Percentiles rank a stretch among this genome's conserved stretches.
phyloP scores from a whole-genome alignment of 495 filamentous ascomycete genomes.

The Aspergillus ostianus region DNA sequence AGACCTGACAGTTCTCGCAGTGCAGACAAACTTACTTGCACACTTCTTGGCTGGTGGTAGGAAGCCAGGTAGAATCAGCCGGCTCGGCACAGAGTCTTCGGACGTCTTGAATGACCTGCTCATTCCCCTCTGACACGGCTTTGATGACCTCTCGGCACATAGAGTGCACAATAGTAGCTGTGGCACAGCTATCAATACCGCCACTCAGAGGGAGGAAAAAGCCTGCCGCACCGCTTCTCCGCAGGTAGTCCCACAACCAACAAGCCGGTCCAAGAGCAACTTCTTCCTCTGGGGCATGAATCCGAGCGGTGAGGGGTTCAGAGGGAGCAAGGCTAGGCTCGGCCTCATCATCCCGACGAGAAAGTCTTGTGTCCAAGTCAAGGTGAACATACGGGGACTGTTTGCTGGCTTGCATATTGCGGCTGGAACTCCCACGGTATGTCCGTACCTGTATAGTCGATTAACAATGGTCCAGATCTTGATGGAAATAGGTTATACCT shows the following conservation, averaged over 20 bases:
- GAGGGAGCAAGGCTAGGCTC: constrained; percentile 42
- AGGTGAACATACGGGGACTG: constrained; percentile 35
- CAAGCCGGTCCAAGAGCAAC: constrained; percentile 68
- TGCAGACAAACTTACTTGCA: constrained; percentile 39
- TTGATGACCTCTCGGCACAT: constrained; percentile 76
- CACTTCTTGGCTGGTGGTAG: constrained; percentile 58
- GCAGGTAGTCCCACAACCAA: constrained; percentile 86
- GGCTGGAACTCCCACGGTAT: constrained; percentile 34
- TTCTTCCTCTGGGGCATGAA: constrained; percentile 71
- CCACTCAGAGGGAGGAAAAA: constrained; percentile 63
- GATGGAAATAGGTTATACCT: constrained; percentile 48
- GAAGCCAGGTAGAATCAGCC: constrained; percentile 49
- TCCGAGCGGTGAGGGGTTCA: constrained; percentile 43
- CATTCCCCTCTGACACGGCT: constrained; percentile 60
- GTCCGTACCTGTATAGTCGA: constrained; percentile 28
- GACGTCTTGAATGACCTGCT: constrained; percentile 70
- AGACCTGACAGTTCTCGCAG: not conserved
- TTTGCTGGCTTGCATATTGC: constrained; percentile 42
- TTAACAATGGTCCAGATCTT: not conserved
- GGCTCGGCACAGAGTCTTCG: constrained; percentile 58
- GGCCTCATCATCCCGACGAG: constrained; percentile 33
- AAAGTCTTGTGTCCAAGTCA: constrained; percentile 38
- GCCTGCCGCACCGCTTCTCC: constrained; percentile 59
- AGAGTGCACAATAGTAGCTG: constrained; percentile 66
- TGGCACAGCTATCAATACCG: constrained; percentile 66